Evolutionary conservation across 352 stramenopile species (phyloP).

Genomic region (Phytopythium boreale): DNA sequence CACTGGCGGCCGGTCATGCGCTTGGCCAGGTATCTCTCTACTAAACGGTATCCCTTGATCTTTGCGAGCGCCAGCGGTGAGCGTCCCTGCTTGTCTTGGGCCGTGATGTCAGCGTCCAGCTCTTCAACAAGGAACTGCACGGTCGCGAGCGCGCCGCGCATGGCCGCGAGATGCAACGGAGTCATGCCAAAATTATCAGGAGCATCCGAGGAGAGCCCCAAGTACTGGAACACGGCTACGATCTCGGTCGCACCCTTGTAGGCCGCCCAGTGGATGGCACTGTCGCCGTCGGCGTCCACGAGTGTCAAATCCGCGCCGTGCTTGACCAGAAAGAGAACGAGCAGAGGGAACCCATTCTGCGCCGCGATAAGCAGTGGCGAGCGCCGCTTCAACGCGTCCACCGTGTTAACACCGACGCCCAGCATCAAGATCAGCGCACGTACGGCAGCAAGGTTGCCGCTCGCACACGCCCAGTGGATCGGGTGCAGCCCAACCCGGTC

Average conservation of each 20-base stretch:
- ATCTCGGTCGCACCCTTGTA: constrained; percentile 86
- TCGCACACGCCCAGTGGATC: constrained; percentile 82
- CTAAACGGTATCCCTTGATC: constrained; percentile 49
- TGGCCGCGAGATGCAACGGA: constrained; percentile 79
- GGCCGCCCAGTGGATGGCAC: constrained; percentile 80
- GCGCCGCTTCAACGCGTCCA: constrained; percentile 64
- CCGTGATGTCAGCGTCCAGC: constrained; percentile 55
- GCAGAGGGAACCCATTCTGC: constrained; percentile 69
- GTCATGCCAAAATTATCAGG: constrained; percentile 76
- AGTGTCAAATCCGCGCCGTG: constrained; percentile 65
- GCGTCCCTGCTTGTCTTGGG: constrained; percentile 46
- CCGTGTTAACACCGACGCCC: constrained; percentile 69
- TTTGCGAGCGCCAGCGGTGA: constrained; percentile 62
- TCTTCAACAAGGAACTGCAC: constrained; percentile 83
- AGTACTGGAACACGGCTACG: constrained; percentile 79
- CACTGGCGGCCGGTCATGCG: constrained; percentile 19
- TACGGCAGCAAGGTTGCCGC: constrained; percentile 66
- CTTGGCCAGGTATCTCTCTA: constrained; percentile 51
- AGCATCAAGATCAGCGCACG: constrained; percentile 56
- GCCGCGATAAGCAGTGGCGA: constrained; percentile 74
- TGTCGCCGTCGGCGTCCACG: constrained; percentile 68
- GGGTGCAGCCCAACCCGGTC: constrained; percentile 61
- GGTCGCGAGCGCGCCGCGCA: constrained; percentile 61
- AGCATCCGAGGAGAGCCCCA: constrained; percentile 58
- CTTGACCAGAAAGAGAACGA: constrained; percentile 77